Evolutionary conservation across 768 basidiomycete genomes (phyloP), one percentile per base, ranked within the genome.

Genomic region (Postia placenta): DNA sequence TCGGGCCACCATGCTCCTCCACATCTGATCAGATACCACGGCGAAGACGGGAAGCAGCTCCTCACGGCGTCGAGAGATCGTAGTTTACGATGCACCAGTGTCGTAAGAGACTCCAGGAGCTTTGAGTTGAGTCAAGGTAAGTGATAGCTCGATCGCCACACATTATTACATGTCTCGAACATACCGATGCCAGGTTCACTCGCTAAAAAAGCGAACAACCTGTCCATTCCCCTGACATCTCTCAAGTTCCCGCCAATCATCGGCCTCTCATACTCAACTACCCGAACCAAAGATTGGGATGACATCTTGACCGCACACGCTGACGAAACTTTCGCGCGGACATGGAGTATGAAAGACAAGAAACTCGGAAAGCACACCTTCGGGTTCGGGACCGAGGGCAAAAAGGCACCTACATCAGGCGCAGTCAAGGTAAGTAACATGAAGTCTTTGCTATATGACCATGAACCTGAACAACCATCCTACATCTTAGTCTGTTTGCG

Each of bases 241-340:
- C 76, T 97, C 45, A 96, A 97, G 66, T 85, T 92, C 42, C 83
- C 92, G 12, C 75, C 90, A 0, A 75, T 96, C 26, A 83, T 80
- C 1, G 73, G 86, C 5, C 71, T 98, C 6, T 80, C 92, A 0
- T 86, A 82, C 64, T 92, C 92, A 1, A 75, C 81, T 1, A 74
- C 85, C 0, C 79, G 93, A 23, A 76, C 88, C 7, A 95, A 92
- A 64, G 94, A 99, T 54, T 99, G 96, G 96, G 95, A 98, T 60
- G 93, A 98, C 60, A 85, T 98, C 38, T 64, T 99, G 4, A 93
- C 94, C n/a, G 81, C 81, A 0, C 94, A 97, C 63, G 71, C 78
- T 1, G 90, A 92, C 41, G 93, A 95, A 57, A 74, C 79, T 3
- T 76, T 84, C 48, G 87, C 87, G 1, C 76, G 95, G 28, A 86